These are phyloP conservation scores for Alternaria gaisen DNA, from an alignment of 2,329 filamentous ascomycete genomes.

Conservation along the genomic window DNA sequence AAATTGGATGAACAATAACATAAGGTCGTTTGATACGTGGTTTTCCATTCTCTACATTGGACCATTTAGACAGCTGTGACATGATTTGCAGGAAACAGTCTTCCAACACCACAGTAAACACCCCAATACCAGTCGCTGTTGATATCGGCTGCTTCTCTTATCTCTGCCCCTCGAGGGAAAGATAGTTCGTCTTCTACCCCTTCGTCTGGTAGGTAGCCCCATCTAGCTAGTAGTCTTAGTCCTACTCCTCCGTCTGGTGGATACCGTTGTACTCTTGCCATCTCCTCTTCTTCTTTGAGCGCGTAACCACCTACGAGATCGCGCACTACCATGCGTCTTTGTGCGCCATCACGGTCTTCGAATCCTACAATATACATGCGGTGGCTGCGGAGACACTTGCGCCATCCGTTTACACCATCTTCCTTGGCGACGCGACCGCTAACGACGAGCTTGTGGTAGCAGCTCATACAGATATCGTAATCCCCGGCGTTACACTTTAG, in stretches of 20 bases:
- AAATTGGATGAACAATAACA: not conserved
- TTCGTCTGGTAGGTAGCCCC: slow-evolving; percentile 78
- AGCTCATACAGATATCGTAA: slow-evolving; percentile 83
- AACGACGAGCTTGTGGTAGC: slow-evolving; percentile 74
- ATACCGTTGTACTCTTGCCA: slow-evolving; percentile 54
- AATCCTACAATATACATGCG: slow-evolving; percentile 86
- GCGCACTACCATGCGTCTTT: slow-evolving; percentile 71
- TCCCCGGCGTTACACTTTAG: slow-evolving; percentile 79
- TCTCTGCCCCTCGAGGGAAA: slow-evolving; percentile 84
- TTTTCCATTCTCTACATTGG: not conserved
- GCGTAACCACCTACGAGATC: slow-evolving; percentile 81
- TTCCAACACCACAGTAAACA: slow-evolving; percentile 80
- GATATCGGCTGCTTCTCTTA: slow-evolving; percentile 83
- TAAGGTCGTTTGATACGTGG: not conserved
- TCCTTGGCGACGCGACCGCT: slow-evolving; percentile 73
- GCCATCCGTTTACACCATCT: slow-evolving; percentile 83
- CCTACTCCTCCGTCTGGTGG: slow-evolving; percentile 81
- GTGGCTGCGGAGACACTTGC: slow-evolving; percentile 80
- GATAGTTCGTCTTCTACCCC: slow-evolving; percentile 76
- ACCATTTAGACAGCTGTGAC: slow-evolving; percentile 43
- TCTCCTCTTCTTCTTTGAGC: slow-evolving; percentile 66
- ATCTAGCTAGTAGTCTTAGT: slow-evolving; percentile 69
- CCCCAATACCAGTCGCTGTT: slow-evolving; percentile 94
- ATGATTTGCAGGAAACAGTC: slow-evolving; percentile 83
- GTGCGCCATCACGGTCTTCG: slow-evolving; percentile 71